A percentile compares a stretch with the other conserved stretches of the same genome.
These are phyloP conservation scores for Fragilariopsis cylindrus DNA, from an alignment of 108 stramenopile species.

Conservation along the genomic window DNA sequence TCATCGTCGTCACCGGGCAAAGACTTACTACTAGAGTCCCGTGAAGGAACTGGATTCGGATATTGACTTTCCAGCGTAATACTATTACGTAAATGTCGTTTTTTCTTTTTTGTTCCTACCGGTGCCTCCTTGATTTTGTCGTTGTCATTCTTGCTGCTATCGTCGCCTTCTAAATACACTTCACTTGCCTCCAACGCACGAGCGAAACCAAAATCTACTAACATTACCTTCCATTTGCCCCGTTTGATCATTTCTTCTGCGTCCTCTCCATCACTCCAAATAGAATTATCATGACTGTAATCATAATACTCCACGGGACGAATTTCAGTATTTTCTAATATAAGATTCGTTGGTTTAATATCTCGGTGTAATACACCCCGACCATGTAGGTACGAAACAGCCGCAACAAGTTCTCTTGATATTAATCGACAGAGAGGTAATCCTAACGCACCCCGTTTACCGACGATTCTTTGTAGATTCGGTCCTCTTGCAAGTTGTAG, in stretches of 20 bases:
- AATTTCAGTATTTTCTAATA: conserved; percentile 57
- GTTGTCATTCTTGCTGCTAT: neutral
- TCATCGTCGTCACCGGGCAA: conserved; percentile 17
- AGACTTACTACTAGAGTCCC: neutral
- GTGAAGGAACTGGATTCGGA: conserved; percentile 6
- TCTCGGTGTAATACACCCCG: conserved; percentile 87
- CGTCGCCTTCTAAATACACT: conserved; percentile 11
- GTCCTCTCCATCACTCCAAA: conserved; percentile 75
- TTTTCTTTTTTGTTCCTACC: conserved; percentile 3
- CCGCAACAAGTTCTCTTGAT: conserved; percentile 65
- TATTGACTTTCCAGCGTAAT: conserved; percentile 40
- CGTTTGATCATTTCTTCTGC: conserved; percentile 39
- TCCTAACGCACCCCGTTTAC: conserved; percentile 78
- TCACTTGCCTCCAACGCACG: conserved; percentile 58
- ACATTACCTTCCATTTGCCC: conserved; percentile 63
- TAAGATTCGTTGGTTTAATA: conserved; percentile 84
- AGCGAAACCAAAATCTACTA: conserved; percentile 89
- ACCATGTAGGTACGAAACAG: conserved; percentile 83
- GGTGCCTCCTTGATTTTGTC: neutral
- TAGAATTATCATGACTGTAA: conserved; percentile 52
- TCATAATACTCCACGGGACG: conserved; percentile 55
- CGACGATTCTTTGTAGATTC: conserved; percentile 65
- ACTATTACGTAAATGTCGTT: conserved; percentile 42
- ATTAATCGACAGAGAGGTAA: conserved; percentile 65
- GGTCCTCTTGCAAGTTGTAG: conserved; percentile 75